Evolutionary conservation across 140 eudicot genomes (phyloP).

Genomic region (Stevia rebaudiana): DNA sequence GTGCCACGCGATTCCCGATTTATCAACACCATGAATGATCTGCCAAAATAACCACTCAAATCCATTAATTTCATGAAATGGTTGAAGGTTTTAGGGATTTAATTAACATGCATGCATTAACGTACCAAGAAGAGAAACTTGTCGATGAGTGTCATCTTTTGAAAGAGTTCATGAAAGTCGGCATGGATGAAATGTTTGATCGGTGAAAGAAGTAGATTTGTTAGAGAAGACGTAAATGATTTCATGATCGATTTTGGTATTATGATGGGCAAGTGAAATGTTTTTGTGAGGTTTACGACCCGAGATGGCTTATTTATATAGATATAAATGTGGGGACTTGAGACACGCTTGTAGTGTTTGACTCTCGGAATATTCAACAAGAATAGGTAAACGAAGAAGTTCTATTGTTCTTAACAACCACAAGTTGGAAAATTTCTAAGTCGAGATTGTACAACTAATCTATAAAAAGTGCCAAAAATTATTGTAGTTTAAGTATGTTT

Average conservation of each 20-base stretch:
- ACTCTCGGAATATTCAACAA: slow-evolving; percentile 5
- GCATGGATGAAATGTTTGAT: slow-evolving; percentile 34
- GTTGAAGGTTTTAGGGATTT: too few species aligned
- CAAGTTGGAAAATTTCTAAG: slow-evolving; percentile 1
- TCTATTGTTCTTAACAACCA: not conserved
- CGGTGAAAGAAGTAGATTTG: slow-evolving; percentile 23
- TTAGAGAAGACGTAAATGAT: slow-evolving; percentile 11
- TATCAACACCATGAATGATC: slow-evolving; percentile 43
- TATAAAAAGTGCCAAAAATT: too few species aligned
- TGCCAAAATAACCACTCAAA: slow-evolving; percentile 17
- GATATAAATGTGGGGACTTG: not conserved
- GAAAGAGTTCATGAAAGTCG: slow-evolving; percentile 37
- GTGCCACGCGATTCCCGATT: slow-evolving; percentile 38
- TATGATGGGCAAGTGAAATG: not conserved
- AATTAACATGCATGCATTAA: not conserved
- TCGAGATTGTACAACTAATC: not conserved
- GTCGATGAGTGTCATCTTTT: slow-evolving; percentile 41
- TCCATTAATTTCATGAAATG: too few species aligned
- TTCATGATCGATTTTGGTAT: not conserved
- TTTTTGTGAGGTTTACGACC: slow-evolving; percentile 2
- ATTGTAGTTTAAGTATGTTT: not conserved
- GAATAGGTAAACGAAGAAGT: not conserved
- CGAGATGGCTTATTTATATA: not conserved
- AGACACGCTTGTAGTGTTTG: not conserved
- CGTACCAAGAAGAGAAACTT: slow-evolving; percentile 43